These are phyloP conservation scores for Botryosphaeria dothidea DNA, from an alignment of 2,329 filamentous ascomycete species.

Conservation along the genomic window DNA sequence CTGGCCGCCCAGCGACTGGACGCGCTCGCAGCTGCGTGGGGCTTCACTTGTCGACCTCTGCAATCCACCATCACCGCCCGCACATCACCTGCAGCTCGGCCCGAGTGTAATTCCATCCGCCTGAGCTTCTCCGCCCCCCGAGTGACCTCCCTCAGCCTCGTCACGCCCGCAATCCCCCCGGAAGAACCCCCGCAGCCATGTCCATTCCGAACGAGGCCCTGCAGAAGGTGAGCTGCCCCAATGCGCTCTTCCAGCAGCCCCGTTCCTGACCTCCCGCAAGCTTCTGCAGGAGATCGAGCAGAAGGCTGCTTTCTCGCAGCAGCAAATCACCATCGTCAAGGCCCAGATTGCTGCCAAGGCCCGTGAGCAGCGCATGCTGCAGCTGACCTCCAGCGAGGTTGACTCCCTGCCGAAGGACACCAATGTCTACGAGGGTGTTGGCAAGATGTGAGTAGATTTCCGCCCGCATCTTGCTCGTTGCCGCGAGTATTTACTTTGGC, in stretches of 20 bases:
- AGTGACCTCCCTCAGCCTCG: background rate
- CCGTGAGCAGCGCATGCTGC: slow-evolving; percentile 83
- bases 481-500: background rate
- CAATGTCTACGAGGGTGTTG: slow-evolving; percentile 89
- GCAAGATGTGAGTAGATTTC: slow-evolving; percentile 76
- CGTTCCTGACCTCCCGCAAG: slow-evolving; percentile 47
- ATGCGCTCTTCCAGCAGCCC: background rate
- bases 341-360: slow-evolving; percentile 83
- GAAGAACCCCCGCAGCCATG: slow-evolving; percentile 57
- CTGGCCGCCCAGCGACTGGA: background rate
- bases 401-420: slow-evolving; percentile 73
- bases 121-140: background rate
- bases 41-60: background rate
- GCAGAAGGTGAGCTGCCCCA: slow-evolving; percentile 69
- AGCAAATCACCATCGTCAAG: slow-evolving; percentile 85
- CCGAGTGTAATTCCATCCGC: slow-evolving; percentile 16
- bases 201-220: slow-evolving; percentile 92
- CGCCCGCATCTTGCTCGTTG: background rate
- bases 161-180: background rate
- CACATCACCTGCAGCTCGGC: slow-evolving; percentile 9
- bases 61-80: background rate
- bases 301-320: slow-evolving; percentile 83
- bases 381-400: slow-evolving; percentile 83
- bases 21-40: background rate
- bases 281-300: slow-evolving; percentile 91